Conservation (phyloP, 176 grass and related monocot genomes). For the Lolium rigidum region DNA sequence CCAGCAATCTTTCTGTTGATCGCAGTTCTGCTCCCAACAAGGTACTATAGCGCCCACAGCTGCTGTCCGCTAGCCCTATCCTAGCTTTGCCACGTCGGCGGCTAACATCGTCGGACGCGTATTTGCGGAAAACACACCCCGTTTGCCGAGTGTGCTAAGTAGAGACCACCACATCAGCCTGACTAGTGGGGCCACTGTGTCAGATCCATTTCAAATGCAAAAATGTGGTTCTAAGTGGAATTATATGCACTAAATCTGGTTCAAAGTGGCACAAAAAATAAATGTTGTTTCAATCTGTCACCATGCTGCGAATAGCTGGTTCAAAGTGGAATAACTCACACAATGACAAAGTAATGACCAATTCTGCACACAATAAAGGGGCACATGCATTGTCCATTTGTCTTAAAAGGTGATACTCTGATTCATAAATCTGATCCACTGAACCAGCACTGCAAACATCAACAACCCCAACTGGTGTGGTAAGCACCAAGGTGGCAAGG, state of each 20-base stretch:
- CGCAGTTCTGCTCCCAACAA: neutral
- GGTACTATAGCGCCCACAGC: no score
- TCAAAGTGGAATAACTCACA: neutral
- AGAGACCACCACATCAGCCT: neutral
- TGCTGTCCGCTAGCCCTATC: neutral
- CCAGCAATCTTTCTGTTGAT: neutral
- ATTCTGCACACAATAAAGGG: slow-evolving; percentile 17
- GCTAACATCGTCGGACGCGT: neutral
- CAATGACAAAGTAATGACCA: slow-evolving; percentile 26
- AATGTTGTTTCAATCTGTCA: neutral
- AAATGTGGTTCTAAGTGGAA: neutral
- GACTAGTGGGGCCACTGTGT: neutral
- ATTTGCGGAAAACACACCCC: neutral
- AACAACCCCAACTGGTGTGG: slow-evolving; percentile 24
- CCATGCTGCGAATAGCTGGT: neutral
- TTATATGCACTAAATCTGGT: neutral
- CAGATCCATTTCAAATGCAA: neutral
- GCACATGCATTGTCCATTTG: neutral
- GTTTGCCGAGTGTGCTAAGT: neutral
- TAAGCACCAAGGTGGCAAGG: slow-evolving; percentile 14
- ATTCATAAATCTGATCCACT: slow-evolving; percentile 46
- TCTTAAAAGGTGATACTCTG: slow-evolving; percentile 32
- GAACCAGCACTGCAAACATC: slow-evolving; percentile 28
- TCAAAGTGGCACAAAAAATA: neutral
- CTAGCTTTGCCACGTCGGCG: neutral